phyloP scores from a whole-genome alignment of 2,329 filamentous ascomycete species.

The Esteya vermicola region DNA sequence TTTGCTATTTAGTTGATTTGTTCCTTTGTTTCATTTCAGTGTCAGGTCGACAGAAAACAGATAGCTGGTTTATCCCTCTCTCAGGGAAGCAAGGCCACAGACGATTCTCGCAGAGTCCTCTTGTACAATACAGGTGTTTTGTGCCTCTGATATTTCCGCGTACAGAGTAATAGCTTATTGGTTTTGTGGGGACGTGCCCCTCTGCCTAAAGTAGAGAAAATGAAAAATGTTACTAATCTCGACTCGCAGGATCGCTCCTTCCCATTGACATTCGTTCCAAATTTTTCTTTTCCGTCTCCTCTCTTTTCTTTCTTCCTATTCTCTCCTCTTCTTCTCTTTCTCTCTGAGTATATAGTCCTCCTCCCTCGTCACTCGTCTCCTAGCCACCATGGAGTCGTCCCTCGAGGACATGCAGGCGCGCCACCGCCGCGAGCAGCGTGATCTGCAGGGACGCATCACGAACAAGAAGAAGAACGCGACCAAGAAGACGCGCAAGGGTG shows the following conservation, averaged over 20 bases:
- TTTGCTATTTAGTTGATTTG: not conserved
- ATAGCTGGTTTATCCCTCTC: too few species aligned
- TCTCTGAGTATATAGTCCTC: not conserved
- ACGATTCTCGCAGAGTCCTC: too few species aligned
- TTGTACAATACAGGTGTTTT: too few species aligned
- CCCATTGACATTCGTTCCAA: not conserved
- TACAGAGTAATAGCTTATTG: too few species aligned
- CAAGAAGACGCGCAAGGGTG: conserved; percentile 66
- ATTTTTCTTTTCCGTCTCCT: not conserved
- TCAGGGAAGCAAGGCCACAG: too few species aligned
- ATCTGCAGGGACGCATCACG: conserved; percentile 72
- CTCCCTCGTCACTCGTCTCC: too few species aligned
- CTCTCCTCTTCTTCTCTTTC: not conserved
- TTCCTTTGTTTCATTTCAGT: not conserved
- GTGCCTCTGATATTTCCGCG: not conserved
- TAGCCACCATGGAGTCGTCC: conserved; percentile 24
- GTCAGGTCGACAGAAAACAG: too few species aligned
- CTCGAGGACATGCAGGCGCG: conserved; percentile 67
- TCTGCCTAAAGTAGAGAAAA: too few species aligned
- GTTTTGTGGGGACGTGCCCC: not conserved
- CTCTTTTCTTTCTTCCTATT: not conserved
- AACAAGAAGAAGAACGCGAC: conserved; percentile 96
- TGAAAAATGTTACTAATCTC: too few species aligned
- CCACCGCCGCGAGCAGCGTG: conserved; percentile 79
- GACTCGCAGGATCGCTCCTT: not conserved